Conservation (phyloP, 1,284 basidiomycete species). For the Malassezia dermatis region DNA sequence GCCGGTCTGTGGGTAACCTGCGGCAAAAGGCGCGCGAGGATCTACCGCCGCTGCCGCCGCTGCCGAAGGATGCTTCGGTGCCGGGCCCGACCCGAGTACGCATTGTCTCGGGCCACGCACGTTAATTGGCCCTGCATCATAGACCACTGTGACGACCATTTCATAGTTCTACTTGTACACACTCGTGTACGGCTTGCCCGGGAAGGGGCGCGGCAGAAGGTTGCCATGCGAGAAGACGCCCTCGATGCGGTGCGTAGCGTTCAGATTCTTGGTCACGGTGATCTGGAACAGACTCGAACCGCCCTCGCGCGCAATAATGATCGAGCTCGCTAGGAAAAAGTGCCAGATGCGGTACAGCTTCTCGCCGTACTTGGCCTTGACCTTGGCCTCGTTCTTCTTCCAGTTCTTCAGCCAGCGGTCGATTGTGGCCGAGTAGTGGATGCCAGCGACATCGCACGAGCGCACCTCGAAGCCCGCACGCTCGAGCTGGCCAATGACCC, state of each 20-base stretch:
- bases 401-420: constrained; percentile 52
- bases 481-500: constrained; percentile 75
- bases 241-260: constrained; percentile 71
- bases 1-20: constrained; percentile 11
- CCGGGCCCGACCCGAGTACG: constrained; percentile 5
- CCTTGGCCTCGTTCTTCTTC: constrained; percentile 61
- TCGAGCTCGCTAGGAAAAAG: constrained; percentile 43
- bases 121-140: background rate
- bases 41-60: constrained; percentile 11
- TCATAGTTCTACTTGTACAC: constrained; percentile 28
- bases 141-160: background rate
- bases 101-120: background rate
- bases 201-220: constrained; percentile 33
- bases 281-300: constrained; percentile 52
- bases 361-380: constrained; percentile 79
- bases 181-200: constrained; percentile 24
- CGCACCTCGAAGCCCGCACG: constrained; percentile 91
- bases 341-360: constrained; percentile 51
- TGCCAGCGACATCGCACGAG: constrained; percentile 75
- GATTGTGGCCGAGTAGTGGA: constrained; percentile 78
- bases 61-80: background rate
- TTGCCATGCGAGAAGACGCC: constrained; percentile 46
- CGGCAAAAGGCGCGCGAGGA: constrained; percentile 11
- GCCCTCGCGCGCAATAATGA: constrained; percentile 45
- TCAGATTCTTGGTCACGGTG: constrained; percentile 74